Evolutionary conservation across 1,139 yeast genomes (phyloP).

Genomic region (Eremothecium gossypii): DNA sequence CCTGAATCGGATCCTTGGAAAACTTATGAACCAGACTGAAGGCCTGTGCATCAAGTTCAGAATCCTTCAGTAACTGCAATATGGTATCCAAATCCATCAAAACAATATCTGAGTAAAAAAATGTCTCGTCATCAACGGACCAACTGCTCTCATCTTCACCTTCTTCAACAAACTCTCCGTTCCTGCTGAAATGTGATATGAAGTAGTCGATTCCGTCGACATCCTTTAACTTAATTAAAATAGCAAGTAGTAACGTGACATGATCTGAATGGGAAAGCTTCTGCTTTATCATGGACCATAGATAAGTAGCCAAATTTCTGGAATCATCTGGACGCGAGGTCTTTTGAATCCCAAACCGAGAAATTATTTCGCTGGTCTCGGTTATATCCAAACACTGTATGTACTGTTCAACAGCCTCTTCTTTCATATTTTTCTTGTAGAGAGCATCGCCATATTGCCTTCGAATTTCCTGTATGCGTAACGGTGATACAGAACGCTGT

Average conservation of each 20-base stretch:
- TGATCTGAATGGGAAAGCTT: slow-evolving; percentile 63
- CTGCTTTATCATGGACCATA: slow-evolving; percentile 49
- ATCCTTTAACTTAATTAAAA: slow-evolving; percentile 71
- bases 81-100: slow-evolving; percentile 62
- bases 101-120: slow-evolving; percentile 23
- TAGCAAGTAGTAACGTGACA: slow-evolving; percentile 68
- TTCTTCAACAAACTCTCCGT: slow-evolving; percentile 33
- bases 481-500: slow-evolving; percentile 30
- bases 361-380: slow-evolving; percentile 68
- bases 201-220: slow-evolving; percentile 51
- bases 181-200: slow-evolving; percentile 38
- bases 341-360: slow-evolving; percentile 76
- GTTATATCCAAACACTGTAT: slow-evolving; percentile 44
- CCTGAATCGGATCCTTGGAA: slow-evolving; percentile 63
- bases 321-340: slow-evolving; percentile 33
- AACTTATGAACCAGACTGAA: slow-evolving; percentile 55
- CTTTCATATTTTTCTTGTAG: slow-evolving; percentile 54
- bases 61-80: slow-evolving; percentile 66
- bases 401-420: slow-evolving; percentile 64
- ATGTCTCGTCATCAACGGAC: slow-evolving; percentile 25
- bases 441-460: slow-evolving; percentile 63
- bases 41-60: slow-evolving; percentile 62
- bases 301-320: slow-evolving; percentile 49
- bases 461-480: slow-evolving; percentile 42
- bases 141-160: slow-evolving; percentile 21